Evolutionary conservation across 768 basidiomycete species (phyloP).

Genomic region (Mycena sanguinolenta): DNA sequence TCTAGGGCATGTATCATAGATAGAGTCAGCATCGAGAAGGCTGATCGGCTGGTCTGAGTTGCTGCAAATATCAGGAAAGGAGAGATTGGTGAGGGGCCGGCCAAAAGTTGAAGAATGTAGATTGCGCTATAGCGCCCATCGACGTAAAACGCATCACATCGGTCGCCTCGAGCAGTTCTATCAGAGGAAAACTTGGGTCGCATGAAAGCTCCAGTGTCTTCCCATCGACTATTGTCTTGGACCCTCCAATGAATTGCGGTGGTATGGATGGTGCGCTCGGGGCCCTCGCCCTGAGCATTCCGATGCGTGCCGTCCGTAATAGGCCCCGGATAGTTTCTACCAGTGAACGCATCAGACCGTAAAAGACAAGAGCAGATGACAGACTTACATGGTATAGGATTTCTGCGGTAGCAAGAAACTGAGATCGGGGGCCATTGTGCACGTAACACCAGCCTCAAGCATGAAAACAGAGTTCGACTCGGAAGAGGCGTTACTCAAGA

Average conservation of each 20-base stretch:
- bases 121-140: background rate
- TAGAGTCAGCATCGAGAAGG: background rate
- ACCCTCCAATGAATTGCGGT: background rate
- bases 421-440: no score
- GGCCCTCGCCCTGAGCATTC: background rate
- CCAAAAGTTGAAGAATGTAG: background rate
- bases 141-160: background rate
- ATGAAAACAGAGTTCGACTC: no score
- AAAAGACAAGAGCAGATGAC: no score
- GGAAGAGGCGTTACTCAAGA: no score
- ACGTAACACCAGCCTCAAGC: no score
- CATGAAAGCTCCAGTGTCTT: background rate
- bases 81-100: background rate
- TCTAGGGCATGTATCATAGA: background rate
- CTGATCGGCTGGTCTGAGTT: background rate
- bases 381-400: no score
- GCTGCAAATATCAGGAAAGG: background rate
- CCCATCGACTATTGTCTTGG: background rate
- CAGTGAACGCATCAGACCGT: no score
- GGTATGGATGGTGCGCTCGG: background rate
- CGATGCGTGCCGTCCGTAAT: no score
- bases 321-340: no score
- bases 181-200: background rate
- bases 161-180: no score
- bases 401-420: no score